phyloP scores from a whole-genome alignment of 2,329 filamentous ascomycete species.

The Xylariaceae sp. region DNA sequence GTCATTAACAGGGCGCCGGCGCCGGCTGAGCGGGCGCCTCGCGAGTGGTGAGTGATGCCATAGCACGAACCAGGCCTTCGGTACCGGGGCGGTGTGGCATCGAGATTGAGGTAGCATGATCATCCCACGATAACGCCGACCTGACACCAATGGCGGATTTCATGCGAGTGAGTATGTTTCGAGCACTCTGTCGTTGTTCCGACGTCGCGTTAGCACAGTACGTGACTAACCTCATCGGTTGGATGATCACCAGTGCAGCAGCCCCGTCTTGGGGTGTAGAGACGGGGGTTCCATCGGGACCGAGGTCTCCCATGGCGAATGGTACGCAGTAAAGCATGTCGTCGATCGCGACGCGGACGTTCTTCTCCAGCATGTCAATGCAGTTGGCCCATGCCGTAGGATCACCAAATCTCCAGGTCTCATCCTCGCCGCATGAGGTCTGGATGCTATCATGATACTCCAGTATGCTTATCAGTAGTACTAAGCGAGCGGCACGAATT shows the following conservation, averaged over 20 bases:
- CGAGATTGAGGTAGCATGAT: not conserved
- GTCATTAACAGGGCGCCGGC: not conserved
- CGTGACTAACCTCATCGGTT: conserved; percentile 14
- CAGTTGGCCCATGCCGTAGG: conserved; percentile 12
- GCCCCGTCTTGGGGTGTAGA: conserved; percentile 12
- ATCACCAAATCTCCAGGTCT: conserved; percentile 9
- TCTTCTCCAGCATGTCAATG: conserved; percentile 10
- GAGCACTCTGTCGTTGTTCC: conserved; percentile 5
- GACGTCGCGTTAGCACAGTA: conserved; percentile 13
- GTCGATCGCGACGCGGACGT: conserved; percentile 11
- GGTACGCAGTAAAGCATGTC: conserved; percentile 19
- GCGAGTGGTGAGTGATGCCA: not conserved
- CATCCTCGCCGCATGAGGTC: not conserved
- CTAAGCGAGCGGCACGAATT: conserved; percentile 12
- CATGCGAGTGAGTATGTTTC: conserved; percentile 14
- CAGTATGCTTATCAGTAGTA: conserved; percentile 16
- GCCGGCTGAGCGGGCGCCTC: not conserved
- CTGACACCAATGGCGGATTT: conserved; percentile 14
- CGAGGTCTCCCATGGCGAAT: conserved; percentile 15
- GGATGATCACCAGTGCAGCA: conserved; percentile 15
- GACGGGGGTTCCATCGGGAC: conserved; percentile 4
- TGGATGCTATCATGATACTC: conserved; percentile 15
- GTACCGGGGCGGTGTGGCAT: conserved; percentile 1
- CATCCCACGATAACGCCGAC: conserved; percentile 14
- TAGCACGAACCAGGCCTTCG: conserved; percentile 5